phyloP scores from a whole-genome alignment of 306 rosid genomes.

The Trifolium pratense region DNA sequence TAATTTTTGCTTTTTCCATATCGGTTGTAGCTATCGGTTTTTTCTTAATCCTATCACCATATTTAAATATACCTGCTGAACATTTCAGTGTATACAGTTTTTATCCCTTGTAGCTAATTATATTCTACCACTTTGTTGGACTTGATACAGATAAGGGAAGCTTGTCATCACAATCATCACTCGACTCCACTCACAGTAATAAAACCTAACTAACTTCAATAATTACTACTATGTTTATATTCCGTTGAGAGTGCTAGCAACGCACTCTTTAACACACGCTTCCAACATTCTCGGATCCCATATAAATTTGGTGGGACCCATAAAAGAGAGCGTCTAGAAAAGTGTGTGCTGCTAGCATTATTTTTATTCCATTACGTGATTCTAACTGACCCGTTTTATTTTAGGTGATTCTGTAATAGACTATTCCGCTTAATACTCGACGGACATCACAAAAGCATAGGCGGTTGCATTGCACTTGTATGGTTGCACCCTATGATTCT shows the following conservation, averaged over 20 bases:
- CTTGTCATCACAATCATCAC: conserved; percentile 53
- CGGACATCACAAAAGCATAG: conserved; percentile 37
- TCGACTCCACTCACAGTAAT: conserved; percentile 70
- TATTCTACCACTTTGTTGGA: conserved; percentile 26
- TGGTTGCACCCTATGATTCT: conserved; percentile 43
- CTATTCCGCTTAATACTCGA: conserved; percentile 46
- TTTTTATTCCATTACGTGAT: neutral
- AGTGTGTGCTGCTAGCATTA: no score
- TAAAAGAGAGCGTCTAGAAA: no score
- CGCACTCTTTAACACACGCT: no score
- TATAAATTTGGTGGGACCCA: no score
- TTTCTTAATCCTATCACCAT: neutral
- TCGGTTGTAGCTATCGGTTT: no score
- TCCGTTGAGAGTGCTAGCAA: no score
- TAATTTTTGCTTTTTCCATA: no score
- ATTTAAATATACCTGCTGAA: neutral
- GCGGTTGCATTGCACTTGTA: conserved; percentile 9
- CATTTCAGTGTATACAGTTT: conserved; percentile 8
- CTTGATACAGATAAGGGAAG: conserved; percentile 49
- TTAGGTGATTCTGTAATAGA: conserved; percentile 68
- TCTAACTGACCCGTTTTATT: conserved; percentile 40
- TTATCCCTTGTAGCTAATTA: conserved; percentile 26
- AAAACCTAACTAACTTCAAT: conserved; percentile 27
- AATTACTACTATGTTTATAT: neutral
- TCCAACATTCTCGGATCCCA: no score